Base-by-base conservation (phyloP, 169 alveolate species). In the Plasmodium billcollinsi region DNA sequence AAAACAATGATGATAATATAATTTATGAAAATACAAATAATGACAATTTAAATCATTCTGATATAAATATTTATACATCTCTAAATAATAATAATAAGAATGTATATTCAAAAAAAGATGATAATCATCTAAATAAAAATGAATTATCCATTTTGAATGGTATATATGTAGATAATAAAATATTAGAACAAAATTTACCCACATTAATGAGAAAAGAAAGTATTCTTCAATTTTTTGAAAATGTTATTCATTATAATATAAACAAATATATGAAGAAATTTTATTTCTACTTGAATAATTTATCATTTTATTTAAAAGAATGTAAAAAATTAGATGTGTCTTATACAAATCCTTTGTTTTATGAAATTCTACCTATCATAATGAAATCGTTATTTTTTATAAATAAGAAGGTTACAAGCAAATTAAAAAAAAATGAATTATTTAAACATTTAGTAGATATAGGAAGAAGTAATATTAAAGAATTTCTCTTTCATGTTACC, bases 311-410 rank as follows among this genome's bases (percentile, higher is more conserved):
- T 52, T 73, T 85, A 33, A 71, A 63, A 18, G 92, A 56, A 39
- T 72, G 92, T 26, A 61, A 71, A 61, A 21, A 33, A 39, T 14
- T 85, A 33, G 92, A 85, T 85, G 45, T 61, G n/a, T 43, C 11
- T 47, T 85, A 85, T 52, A 33, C 76, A 50, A 39, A 59, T 33
- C 39, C 71, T 0, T 39, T 85, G 47, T 85, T 85, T 85, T 71
- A 14, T 70, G 61, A 20, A 47, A 58, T 71, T 5, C 63, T 85
- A 52, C 92, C 92, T 7, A 26, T 70, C 24, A 71, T 66, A 54
- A 70, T 85, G 75, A 85, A 85, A 63, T 61, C 88, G n/a, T 24
- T 85, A 71, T 85, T 85, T 71, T 85, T 43, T n/a, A 71, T 71
- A 29, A 85, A 85, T n/a, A 85, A 85, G 72, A 85, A 45, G 26